Conservation (phyloP, 345 rosid genomes). For the Reutealis trisperma region DNA sequence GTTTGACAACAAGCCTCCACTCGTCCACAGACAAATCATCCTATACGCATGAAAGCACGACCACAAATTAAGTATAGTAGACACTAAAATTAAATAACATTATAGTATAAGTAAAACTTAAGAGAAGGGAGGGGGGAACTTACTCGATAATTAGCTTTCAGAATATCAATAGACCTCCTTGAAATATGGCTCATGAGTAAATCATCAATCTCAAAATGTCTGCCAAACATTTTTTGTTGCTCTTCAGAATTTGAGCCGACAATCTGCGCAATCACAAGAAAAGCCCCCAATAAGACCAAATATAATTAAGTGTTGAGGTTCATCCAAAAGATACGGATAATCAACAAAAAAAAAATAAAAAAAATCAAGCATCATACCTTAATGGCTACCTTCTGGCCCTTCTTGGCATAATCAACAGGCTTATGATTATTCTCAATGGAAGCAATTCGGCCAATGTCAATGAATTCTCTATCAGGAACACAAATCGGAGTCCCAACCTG, state of each 20-base stretch:
- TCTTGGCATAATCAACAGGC: slow-evolving; percentile 79
- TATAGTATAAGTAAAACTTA: no score
- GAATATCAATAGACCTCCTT: slow-evolving; percentile 78
- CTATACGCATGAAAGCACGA: slow-evolving; percentile 31
- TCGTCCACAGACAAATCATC: slow-evolving; percentile 71
- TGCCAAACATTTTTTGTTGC: slow-evolving; percentile 87
- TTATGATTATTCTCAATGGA: slow-evolving; percentile 78
- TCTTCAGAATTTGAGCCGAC: slow-evolving; percentile 70
- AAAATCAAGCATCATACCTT: slow-evolving; percentile 53
- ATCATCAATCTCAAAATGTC: slow-evolving; percentile 85
- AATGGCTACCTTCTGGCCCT: slow-evolving; percentile 75
- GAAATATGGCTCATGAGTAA: slow-evolving; percentile 89
- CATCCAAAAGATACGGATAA: background rate
- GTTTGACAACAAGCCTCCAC: slow-evolving; percentile 75
- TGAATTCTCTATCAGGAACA: slow-evolving; percentile 72
- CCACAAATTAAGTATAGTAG: background rate
- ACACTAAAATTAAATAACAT: background rate
- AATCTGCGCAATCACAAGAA: slow-evolving; percentile 47
- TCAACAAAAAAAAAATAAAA: background rate
- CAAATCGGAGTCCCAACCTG: slow-evolving; percentile 96
- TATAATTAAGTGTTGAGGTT: background rate
- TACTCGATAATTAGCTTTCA: slow-evolving; percentile 82
- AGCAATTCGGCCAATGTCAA: slow-evolving; percentile 84
- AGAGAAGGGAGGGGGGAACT: no score
- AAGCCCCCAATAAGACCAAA: background rate